Base-by-base conservation (phyloP, 331 rosid species). In the Acacia concinna region DNA sequence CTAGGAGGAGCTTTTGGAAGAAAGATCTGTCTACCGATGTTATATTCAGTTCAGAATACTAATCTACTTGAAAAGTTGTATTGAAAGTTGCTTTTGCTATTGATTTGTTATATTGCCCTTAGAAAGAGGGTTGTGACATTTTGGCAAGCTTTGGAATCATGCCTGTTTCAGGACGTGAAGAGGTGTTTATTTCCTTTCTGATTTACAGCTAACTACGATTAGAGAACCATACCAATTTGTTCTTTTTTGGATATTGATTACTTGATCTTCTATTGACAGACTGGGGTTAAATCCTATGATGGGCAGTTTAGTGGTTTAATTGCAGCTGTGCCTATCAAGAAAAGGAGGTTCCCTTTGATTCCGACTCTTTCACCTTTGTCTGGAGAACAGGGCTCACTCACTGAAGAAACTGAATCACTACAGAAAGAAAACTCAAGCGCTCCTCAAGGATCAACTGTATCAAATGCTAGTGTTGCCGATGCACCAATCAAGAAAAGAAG, bases 401-500 rank as follows among this genome's bases (percentile, higher is more conserved):
- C 77, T 27, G 85, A 84, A 84, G 88, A 79, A 75, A 78, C 79
- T 13, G 86, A 81, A 23, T 79, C 77, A 28, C 79, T 68, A 67
- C 83, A 75, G 23, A 84, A 84, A 81, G 90, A 87, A 60, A 70
- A 84, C 27, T 79, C 86, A 79, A n/a, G 72, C 32, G 62, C 59
- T 59, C 77, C 90, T 66, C 88, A 87, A 84, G 86, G 84, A 81
- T 75, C 84, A 17, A 76, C 80, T 71, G 64, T 75, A 27, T 76
- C 86, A 35, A 81, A 81, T 76, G 78, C 69, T 25, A 77, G 75
- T 81, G 54, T 71, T 78, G 87, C 87, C 14, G 88, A 77, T 38
- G 90, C 88, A 66, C 90, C 90, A 1, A 84, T 84, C 81, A 87
- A 87, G 86, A 87, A 87, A 86, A 90, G 99, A 80, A 86, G 92